Evolutionary conservation across 768 basidiomycete species (phyloP).

Genomic region (Suillus decipiens): DNA sequence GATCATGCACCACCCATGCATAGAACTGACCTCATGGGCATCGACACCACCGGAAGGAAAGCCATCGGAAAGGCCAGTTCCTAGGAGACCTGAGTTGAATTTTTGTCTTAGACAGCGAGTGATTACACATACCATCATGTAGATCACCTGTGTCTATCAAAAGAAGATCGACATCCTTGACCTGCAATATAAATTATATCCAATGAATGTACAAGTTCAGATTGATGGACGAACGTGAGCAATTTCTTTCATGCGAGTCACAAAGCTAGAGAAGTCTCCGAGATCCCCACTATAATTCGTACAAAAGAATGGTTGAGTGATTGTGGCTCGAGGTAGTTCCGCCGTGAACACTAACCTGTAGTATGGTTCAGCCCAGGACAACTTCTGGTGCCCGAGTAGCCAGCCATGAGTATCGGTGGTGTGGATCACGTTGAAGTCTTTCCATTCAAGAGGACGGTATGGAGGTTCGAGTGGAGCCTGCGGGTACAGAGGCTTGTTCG

Average conservation of each 20-base stretch:
- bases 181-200: conserved; percentile 28
- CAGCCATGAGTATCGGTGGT: conserved; percentile 86
- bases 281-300: conserved; percentile 48
- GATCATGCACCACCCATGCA: neutral
- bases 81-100: conserved; percentile 34
- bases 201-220: neutral
- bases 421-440: conserved; percentile 83
- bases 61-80: conserved; percentile 78
- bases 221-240: conserved; percentile 48
- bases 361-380: conserved; percentile 71
- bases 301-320: neutral
- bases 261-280: conserved; percentile 87
- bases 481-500: conserved; percentile 22
- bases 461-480: conserved; percentile 53
- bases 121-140: conserved; percentile 53
- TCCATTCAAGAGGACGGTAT: conserved; percentile 74
- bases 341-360: conserved; percentile 48
- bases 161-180: conserved; percentile 79
- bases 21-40: conserved; percentile 58
- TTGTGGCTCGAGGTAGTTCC: neutral
- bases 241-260: conserved; percentile 75
- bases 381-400: conserved; percentile 83
- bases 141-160: conserved; percentile 80
- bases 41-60: conserved; percentile 69
- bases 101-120: neutral